These are phyloP conservation scores for Lentinus tigrinus DNA, from an alignment of 768 basidiomycete genomes.

Conservation along the genomic window DNA sequence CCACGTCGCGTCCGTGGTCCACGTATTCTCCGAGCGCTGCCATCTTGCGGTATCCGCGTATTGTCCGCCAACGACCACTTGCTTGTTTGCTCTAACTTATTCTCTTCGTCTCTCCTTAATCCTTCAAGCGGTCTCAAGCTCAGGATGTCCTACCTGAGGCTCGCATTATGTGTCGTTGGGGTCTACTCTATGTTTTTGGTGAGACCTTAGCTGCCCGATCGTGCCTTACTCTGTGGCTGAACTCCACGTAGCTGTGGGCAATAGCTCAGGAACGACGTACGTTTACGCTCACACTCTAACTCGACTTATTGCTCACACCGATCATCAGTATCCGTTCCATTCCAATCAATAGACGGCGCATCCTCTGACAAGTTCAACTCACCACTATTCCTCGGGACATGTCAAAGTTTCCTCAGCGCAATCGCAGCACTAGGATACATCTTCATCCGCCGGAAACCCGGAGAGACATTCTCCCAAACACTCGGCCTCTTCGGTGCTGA, in stretches of 20 bases:
- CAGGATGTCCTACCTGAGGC: constrained; percentile 22
- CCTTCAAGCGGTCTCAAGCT: not conserved
- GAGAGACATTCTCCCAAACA: constrained; percentile 50
- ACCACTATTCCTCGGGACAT: constrained; percentile 80
- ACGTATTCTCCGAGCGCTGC: constrained; percentile 11
- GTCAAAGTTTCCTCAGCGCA: constrained; percentile 78
- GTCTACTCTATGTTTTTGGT: constrained; percentile 95
- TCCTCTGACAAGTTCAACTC: constrained; percentile 78
- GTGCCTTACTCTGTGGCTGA: not conserved
- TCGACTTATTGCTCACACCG: not conserved
- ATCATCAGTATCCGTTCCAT: constrained; percentile 75
- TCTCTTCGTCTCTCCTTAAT: not conserved
- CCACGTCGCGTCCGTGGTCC: constrained; percentile 1
- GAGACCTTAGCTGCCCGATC: too few relatives aligned
- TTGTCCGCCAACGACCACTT: not conserved
- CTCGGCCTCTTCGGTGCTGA: constrained; percentile 55
- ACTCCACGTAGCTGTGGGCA: constrained; percentile 70
- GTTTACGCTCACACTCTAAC: constrained; percentile 21
- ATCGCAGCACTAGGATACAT: constrained; percentile 80
- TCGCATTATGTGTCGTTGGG: constrained; percentile 76
- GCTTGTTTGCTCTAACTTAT: constrained; percentile 11
- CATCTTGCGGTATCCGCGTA: not conserved
- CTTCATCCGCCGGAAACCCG: constrained; percentile 53
- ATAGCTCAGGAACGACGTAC: constrained; percentile 91
- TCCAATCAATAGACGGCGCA: constrained; percentile 63